A percentile compares a stretch with the other conserved stretches of the same genome.
phyloP scores from a whole-genome alignment of 768 basidiomycete genomes.

The Serendipita indica region DNA sequence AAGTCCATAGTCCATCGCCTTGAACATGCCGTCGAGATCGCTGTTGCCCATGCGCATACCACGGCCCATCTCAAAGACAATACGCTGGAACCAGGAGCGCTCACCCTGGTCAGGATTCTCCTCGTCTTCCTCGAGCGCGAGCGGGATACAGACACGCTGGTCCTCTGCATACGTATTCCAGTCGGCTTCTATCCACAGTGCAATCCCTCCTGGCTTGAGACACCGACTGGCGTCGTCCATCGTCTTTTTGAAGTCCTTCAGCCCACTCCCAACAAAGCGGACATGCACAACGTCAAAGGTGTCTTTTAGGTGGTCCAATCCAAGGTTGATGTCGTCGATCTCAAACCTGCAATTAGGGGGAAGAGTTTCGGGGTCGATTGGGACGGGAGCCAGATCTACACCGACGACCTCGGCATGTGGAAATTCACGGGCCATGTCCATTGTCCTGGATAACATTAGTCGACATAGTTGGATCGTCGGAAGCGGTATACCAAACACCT shows the following conservation, averaged over 20 bases:
- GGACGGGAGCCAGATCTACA: slow-evolving; percentile 2
- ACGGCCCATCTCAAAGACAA: not conserved
- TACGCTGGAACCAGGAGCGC: slow-evolving; percentile 7
- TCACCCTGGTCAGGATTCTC: no score
- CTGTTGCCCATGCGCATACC: not conserved
- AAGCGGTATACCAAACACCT: not conserved
- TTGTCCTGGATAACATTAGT: not conserved
- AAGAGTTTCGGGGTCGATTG: not conserved
- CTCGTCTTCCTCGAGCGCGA: slow-evolving; percentile 1
- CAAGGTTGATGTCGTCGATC: not conserved
- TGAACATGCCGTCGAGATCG: slow-evolving; percentile 1
- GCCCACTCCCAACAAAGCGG: not conserved
- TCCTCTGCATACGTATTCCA: slow-evolving; percentile 5
- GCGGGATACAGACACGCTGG: not conserved
- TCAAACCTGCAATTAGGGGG: not conserved
- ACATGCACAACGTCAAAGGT: not conserved
- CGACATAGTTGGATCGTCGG: not conserved
- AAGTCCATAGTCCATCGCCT: not conserved
- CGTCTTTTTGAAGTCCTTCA: not conserved
- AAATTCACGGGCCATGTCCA: slow-evolving; percentile 2
- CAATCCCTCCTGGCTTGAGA: slow-evolving; percentile 4
- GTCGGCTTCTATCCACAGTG: not conserved
- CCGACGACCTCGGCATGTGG: not conserved
- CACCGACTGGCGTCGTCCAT: not conserved
- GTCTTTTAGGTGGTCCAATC: not conserved